Conservation (phyloP, 768 basidiomycete genomes). For the Psilocybe subaeruginosa region DNA sequence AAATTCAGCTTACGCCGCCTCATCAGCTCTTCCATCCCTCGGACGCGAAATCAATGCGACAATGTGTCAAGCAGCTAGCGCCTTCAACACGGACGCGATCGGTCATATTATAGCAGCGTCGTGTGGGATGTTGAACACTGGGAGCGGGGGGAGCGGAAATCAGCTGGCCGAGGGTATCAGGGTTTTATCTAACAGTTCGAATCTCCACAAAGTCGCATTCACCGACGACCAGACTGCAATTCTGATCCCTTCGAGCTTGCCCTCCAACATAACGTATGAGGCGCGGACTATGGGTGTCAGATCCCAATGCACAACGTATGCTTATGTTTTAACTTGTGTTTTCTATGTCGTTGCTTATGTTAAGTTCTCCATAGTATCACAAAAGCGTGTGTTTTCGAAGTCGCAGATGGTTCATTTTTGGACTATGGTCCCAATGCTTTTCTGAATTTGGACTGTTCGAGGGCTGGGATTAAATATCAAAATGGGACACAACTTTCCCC, state of each 20-base stretch:
- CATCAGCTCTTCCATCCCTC: not conserved
- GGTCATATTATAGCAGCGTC: not conserved
- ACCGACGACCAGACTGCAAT: slow-evolving; percentile 10
- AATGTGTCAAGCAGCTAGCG: not conserved
- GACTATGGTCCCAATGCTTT: not conserved
- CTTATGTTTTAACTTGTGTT: not conserved
- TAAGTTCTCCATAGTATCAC: not conserved
- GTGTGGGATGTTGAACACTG: slow-evolving; percentile 3
- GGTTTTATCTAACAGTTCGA: slow-evolving; percentile 2
- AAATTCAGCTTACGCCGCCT: not conserved
- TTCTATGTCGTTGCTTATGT: not conserved
- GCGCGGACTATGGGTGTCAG: slow-evolving; percentile 4
- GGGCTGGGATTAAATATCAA: slow-evolving; percentile 6
- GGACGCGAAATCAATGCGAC: slow-evolving; percentile 6
- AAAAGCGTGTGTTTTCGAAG: not conserved
- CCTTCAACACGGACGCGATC: not conserved
- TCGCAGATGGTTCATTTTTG: too few relatives aligned
- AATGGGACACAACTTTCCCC: not conserved
- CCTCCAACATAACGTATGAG: not conserved
- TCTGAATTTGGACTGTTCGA: not conserved
- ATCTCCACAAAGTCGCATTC: not conserved
- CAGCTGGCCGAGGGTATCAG: slow-evolving; percentile 1
- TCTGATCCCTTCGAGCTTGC: slow-evolving; percentile 4
- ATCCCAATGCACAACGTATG: slow-evolving; percentile 5
- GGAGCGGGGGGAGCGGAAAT: not conserved